Base-by-base conservation (phyloP, 2,329 filamentous ascomycete genomes). In the Fusarium sublunatum region DNA sequence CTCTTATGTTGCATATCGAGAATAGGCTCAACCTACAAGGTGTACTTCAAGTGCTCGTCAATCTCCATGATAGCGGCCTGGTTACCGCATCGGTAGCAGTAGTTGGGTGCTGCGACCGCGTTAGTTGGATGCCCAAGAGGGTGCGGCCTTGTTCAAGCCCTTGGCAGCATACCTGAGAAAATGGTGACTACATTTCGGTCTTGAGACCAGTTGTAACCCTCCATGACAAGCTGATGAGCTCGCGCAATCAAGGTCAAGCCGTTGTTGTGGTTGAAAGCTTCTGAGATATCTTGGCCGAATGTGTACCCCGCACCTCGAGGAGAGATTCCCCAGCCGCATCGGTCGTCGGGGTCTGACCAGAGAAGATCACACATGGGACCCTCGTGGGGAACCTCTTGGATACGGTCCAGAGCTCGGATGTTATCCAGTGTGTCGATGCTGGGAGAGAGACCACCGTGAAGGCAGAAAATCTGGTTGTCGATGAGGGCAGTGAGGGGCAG, bases 41-140 rank as follows among this genome's bases (percentile, higher is more conserved):
- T 98, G 81, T 98, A 99, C 84, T 99, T 98, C 76, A 99, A 82
- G 78, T 98, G 93, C 81, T 99, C 95, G 69, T 98, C 95, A 78
- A 99, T 99, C 81, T 98, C 95, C 95, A 99, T 99, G 78, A 99
- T 98, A n/a, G 95, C 95, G 54, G 95, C 95, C 80, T 98, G 95
- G 80, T 99, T 99, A 75, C 95, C 95, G 76, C 95, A 99, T 77
- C 95, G 88, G 85, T 99, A 98, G 83, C 94, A 99, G 84, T 99
- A 99, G 78, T 94, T 94, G 64, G 91, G 91, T 50, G 91, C 91
- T 88, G 73, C 22, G 11, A 32, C 35, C 12, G 40, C 40, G 38
- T 67, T 41, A 65, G 34, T 49, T 12, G 13, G 43, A 26, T 7
- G 19, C 32, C 11, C n/a, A 43, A 36, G 11, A 12, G 11, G 34